Percentiles rank a stretch among this genome's conserved stretches.
phyloP scores from a whole-genome alignment of 148 eudicot species.

The Oxyria digyna region DNA sequence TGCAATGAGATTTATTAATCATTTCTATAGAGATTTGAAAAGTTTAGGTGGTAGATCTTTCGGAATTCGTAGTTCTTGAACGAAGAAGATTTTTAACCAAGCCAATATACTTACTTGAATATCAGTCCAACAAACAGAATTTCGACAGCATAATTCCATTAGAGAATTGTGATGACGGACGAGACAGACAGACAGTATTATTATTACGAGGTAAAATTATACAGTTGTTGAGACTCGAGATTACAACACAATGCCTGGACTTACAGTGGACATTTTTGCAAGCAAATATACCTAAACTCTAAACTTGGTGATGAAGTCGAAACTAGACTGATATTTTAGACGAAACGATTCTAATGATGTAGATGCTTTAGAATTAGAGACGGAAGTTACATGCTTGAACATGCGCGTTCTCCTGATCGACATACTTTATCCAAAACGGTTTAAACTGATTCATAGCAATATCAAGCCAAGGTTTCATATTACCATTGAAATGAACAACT shows the following conservation, averaged over 20 bases:
- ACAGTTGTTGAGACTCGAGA: constrained; percentile 5
- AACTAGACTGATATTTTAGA: neutral
- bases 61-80: too few relatives aligned
- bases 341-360: neutral
- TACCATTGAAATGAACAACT: constrained; percentile 88
- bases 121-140: too few relatives aligned
- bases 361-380: constrained; percentile 18
- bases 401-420: constrained; percentile 76
- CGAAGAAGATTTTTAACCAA: too few relatives aligned
- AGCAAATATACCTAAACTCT: neutral
- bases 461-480: constrained; percentile 95
- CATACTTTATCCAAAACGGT: constrained; percentile 71
- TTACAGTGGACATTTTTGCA: neutral
- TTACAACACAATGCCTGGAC: neutral
- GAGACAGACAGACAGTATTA: neutral
- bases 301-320: neutral
- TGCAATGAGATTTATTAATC: too few relatives aligned
- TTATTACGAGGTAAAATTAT: constrained; percentile 1
- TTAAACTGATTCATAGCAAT: constrained; percentile 74
- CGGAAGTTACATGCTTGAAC: constrained; percentile 84
- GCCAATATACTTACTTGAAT: too few relatives aligned
- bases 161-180: neutral
- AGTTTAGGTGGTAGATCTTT: too few relatives aligned
- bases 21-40: too few relatives aligned
- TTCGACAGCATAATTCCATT: too few relatives aligned